Percentiles rank a stretch among this genome's conserved stretches.
Evolutionary conservation across 2,329 filamentous ascomycete genomes (phyloP).

Genomic region (Trichophyton schoenleinii): DNA sequence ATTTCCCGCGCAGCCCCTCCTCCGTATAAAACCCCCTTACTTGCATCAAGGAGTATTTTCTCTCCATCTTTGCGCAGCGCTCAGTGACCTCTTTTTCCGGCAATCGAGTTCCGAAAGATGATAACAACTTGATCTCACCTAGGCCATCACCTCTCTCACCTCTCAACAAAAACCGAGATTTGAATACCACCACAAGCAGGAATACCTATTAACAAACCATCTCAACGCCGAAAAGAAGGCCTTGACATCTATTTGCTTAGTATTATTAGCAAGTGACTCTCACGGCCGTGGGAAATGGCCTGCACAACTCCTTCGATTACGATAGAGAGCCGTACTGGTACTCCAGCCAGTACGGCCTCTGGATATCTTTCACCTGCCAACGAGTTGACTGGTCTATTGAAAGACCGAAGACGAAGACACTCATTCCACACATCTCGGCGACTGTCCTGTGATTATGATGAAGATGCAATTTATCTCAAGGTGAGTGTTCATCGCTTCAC

Average conservation of each 20-base stretch:
- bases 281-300: constrained; percentile 20
- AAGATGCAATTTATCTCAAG: constrained; percentile 34
- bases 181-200: neutral
- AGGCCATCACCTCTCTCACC: neutral
- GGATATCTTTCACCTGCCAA: constrained; percentile 19
- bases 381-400: constrained; percentile 25
- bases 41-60: neutral
- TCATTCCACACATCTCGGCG: constrained; percentile 34
- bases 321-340: constrained; percentile 20
- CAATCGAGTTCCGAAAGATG: neutral
- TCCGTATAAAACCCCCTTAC: neutral
- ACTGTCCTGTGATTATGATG: constrained; percentile 33
- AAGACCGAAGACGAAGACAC: constrained; percentile 32
- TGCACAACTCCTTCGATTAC: constrained; percentile 30
- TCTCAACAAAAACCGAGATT: neutral
- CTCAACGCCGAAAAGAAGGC: neutral
- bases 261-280: neutral
- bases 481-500: constrained; percentile 15
- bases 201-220: neutral
- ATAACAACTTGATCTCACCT: neutral
- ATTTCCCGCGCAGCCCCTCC: neutral
- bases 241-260: neutral
- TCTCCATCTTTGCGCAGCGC: neutral
- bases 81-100: neutral
- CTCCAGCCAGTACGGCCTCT: constrained; percentile 18